Evolutionary conservation across 192 early-diverging fungal genomes (phyloP), one percentile per base, ranked within the genome.

Genomic region (Diversispora epigaea): DNA sequence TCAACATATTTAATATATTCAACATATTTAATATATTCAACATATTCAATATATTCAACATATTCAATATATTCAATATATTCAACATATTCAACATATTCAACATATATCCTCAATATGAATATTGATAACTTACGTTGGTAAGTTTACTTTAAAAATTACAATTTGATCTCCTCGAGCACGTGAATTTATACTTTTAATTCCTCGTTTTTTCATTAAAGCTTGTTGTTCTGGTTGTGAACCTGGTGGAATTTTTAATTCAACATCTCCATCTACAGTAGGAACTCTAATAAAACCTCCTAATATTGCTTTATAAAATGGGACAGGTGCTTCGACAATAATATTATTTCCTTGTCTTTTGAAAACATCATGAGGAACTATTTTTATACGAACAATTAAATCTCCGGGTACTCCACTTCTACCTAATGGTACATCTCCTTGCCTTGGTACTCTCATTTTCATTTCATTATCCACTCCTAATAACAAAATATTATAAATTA

Each of bases 221-320:
- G 91, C 91, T 61, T 89, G 84, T 43, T 96, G 95, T n/a, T 90
- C 91, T 0, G 97, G 95, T 78, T 99, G 97, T 6, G 91, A 89
- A 49, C 95, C 96, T 10, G 90, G 66, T 19, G 90, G 90, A 54
- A 99, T 80, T 60, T 88, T 93, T 44, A 99, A 81, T 68, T 99
- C 96, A 1, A 98, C 95, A 75, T 97, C 93, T 43, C 97, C 96
- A 79, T 99, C 96, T 8, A 99, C 87, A 9, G 97, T 98, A 2
- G 94, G 95, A 15, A 99, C 88, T 6, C 89, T 85, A 6, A 97
- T 80, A 1, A 84, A 84, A 58, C 97, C 97, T 45, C 97, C 97
- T 49, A 99, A 81, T 6, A 96, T 82, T 6, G 97, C 97, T 2
- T 87, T 93, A 17, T 90, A 85, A 74, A 99, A 88, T 8, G 97